Evolutionary conservation across 75 land plant genomes (phyloP).

Genomic region (Chamaecyparis obtusa): DNA sequence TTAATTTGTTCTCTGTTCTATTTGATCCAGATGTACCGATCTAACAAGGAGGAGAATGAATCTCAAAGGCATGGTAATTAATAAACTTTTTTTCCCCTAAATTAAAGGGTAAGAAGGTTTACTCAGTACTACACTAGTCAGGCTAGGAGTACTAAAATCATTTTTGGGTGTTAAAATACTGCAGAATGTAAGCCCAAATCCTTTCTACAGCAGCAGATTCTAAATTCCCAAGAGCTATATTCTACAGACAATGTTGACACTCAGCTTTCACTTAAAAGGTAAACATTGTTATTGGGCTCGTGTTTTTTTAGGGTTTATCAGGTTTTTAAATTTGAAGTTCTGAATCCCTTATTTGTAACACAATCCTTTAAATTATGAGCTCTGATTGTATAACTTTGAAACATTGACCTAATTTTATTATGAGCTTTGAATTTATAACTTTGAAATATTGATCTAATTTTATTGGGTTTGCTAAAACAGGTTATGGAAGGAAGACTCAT

Average conservation of each 20-base stretch:
- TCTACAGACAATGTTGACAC: not conserved
- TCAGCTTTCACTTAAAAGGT: not conserved
- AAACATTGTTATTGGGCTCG: not conserved
- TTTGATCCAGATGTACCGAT: slow-evolving; percentile 2
- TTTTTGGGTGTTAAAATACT: not conserved
- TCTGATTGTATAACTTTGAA: too few species aligned
- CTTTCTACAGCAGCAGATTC: not conserved
- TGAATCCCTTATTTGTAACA: not conserved
- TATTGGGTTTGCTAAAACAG: not conserved
- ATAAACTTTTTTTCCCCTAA: not conserved
- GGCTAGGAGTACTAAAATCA: not conserved
- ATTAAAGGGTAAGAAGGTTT: not conserved
- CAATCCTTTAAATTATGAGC: not conserved
- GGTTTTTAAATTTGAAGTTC: not conserved
- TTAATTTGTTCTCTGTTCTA: not conserved
- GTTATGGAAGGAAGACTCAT: not conserved
- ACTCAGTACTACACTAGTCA: not conserved
- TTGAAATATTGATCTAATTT: not conserved
- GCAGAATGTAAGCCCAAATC: not conserved
- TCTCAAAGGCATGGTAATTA: not conserved
- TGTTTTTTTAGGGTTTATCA: not conserved
- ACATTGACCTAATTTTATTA: too few species aligned
- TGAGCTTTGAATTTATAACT: too few species aligned
- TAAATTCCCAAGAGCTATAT: not conserved
- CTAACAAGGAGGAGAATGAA: not conserved